phyloP scores from a whole-genome alignment of 139 green algal genomes.

The Gonium pectorale region DNA sequence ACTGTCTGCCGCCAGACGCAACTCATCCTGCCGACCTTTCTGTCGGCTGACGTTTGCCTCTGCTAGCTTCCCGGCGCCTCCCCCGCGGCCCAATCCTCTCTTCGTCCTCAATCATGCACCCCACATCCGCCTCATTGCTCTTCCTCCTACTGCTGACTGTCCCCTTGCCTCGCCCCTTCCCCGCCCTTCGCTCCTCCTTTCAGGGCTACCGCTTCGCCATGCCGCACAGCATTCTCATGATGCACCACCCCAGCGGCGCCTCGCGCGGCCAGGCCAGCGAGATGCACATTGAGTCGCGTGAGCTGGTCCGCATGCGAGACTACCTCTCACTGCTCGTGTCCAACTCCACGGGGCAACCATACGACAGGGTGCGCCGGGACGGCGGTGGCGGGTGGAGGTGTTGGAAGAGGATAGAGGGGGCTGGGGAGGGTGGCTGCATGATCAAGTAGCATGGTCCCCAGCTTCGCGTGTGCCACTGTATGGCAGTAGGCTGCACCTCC shows the following conservation, averaged over 20 bases:
- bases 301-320: constrained; percentile 93
- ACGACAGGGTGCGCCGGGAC: constrained; percentile 87
- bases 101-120: no score
- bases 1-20: no score
- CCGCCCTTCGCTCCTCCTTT: not conserved
- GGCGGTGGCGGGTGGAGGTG: no score
- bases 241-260: constrained; percentile 94
- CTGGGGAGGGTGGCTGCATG: no score
- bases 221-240: constrained; percentile 96
- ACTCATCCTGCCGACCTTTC: no score
- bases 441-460: no score
- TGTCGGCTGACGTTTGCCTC: no score
- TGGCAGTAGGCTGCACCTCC: no score
- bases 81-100: no score
- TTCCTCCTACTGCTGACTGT: not conserved
- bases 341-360: constrained; percentile 85
- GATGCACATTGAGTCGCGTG: constrained; percentile 96
- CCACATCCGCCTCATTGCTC: no score
- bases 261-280: constrained; percentile 95
- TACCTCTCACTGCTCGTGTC: constrained; percentile 90
- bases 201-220: constrained; percentile 91
- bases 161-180: not conserved
- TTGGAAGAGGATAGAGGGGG: not conserved
- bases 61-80: no score
- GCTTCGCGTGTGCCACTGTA: no score